A percentile compares a stretch with the other conserved stretches of the same genome.
Evolutionary conservation across 2,329 filamentous ascomycete genomes (phyloP).

Genomic region (Fusarium nodosum): DNA sequence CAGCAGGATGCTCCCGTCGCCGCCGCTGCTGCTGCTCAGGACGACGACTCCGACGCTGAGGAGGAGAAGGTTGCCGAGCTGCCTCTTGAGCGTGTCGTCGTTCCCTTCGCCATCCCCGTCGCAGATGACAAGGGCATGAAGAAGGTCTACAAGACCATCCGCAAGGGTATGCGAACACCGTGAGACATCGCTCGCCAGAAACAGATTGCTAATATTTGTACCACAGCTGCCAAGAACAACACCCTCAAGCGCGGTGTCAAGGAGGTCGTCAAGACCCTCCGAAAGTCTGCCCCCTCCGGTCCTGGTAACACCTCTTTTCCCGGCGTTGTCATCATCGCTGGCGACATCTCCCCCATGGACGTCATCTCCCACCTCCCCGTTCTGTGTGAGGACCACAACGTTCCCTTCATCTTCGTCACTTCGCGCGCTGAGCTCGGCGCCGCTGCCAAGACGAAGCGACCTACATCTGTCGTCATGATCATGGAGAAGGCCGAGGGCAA

Average conservation of each 20-base stretch:
- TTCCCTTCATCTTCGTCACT: slow-evolving; percentile 95
- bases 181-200: not conserved
- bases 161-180: slow-evolving; percentile 63
- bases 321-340: slow-evolving; percentile 89
- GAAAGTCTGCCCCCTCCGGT: slow-evolving; percentile 85
- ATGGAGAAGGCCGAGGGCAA: slow-evolving; percentile 67
- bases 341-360: slow-evolving; percentile 98
- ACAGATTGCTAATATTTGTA: slow-evolving; percentile 33
- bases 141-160: slow-evolving; percentile 70
- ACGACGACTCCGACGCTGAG: slow-evolving; percentile 62
- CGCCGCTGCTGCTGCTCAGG: slow-evolving; percentile 56
- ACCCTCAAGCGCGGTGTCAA: slow-evolving; percentile 98
- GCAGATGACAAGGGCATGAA: slow-evolving; percentile 82
- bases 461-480: slow-evolving; percentile 96
- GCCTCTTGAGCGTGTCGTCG: slow-evolving; percentile 70
- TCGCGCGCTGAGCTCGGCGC: slow-evolving; percentile 94
- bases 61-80: slow-evolving; percentile 61
- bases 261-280: slow-evolving; percentile 97
- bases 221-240: slow-evolving; percentile 90
- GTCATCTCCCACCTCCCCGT: slow-evolving; percentile 98
- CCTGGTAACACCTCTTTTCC: slow-evolving; percentile 74
- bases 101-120: slow-evolving; percentile 86
- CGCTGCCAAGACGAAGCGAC: slow-evolving; percentile 93
- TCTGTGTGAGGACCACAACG: slow-evolving; percentile 97
- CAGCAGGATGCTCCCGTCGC: slow-evolving; percentile 66